A percentile compares a stretch with the other conserved stretches of the same genome.
phyloP scores from a whole-genome alignment of 2,329 filamentous ascomycete genomes.

The Tolypocladium paradoxum region DNA sequence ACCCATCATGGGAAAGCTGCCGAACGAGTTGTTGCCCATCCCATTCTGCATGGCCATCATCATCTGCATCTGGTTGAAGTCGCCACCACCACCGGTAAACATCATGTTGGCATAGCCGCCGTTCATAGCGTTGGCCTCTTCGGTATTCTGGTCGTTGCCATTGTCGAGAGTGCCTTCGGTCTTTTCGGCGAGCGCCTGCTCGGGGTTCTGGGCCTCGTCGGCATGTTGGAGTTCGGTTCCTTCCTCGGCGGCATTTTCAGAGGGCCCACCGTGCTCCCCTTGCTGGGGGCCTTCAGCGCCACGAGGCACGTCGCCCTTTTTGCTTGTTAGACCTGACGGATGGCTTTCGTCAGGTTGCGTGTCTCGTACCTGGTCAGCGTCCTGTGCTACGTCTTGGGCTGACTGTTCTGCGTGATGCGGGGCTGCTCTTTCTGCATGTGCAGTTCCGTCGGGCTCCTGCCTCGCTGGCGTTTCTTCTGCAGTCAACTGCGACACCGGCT shows the following conservation, averaged over 20 bases:
- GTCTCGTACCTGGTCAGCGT: conserved; percentile 4
- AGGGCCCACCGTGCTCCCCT: background rate
- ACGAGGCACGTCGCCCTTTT: background rate
- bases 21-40: conserved; percentile 45
- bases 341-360: background rate
- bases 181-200: conserved; percentile 7
- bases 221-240: background rate
- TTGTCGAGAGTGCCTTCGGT: conserved; percentile 5
- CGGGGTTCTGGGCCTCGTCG: background rate
- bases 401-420: background rate
- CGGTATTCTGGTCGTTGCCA: conserved; percentile 20
- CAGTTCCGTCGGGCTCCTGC: background rate
- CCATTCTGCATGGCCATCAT: conserved; percentile 68
- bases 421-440: background rate
- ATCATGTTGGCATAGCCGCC: conserved; percentile 46
- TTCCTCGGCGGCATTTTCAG: background rate
- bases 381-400: conserved; percentile 1
- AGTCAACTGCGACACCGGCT: conserved; percentile 15
- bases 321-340: background rate
- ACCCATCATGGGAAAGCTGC: conserved; percentile 77
- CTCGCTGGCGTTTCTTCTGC: conserved; percentile 8
- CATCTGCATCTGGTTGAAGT: conserved; percentile 71
- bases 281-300: background rate
- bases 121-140: conserved; percentile 27
- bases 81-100: conserved; percentile 48